Evolutionary conservation across 345 rosid genomes (phyloP), one percentile per base, ranked within the genome.

Genomic region (Turnera subulata): DNA sequence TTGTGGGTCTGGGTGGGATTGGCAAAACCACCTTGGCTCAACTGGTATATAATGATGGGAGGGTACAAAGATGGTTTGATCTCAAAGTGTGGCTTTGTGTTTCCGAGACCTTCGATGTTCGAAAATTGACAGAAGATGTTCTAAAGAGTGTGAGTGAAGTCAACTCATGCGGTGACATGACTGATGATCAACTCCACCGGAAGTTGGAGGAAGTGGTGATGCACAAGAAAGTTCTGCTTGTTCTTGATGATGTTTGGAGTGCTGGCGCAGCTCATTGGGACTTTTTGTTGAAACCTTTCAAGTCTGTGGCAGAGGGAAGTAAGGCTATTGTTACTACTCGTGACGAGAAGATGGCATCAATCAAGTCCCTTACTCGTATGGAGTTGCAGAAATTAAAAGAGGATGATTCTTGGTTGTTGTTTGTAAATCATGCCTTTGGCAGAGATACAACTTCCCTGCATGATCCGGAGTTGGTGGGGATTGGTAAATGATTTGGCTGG

Each of bases 401-500:
- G 1, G 53, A 21, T 21, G 53, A 49, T 11, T 49, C n/a, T 17
- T 49, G 24, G 26, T 6, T 0, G 12, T 49, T 22, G 15, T 50
- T 50, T 16, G 21, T 23, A 15, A n/a, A 50, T 4, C 32, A 23
- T 53, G 56, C 53, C 22, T 24, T 50, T 24, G 53, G n/a, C n/a
- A 13, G 0, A 4, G 24, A 22, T 29, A 33, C 22, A 25, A n/a
- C 15, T 24, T 5, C 5, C 16, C 11, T 50, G 53, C 12, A 50
- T n/a, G n/a, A 16, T 50, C 53, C 53, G 24, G 33, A 8, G 17
- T 16, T 50, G 53, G 53, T 20, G 15, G 33, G 4, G 15, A 50
- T 50, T 6, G 53, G 53, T n/a, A 46, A 59, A 24, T 21, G 77
- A 78, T 46, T 62, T 78, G 16, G 64, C 80, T 48, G 65, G 62